Evolutionary conservation across 2,329 filamentous ascomycete species (phyloP), one percentile per base, ranked within the genome.

Genomic region (Diaporthe eres): DNA sequence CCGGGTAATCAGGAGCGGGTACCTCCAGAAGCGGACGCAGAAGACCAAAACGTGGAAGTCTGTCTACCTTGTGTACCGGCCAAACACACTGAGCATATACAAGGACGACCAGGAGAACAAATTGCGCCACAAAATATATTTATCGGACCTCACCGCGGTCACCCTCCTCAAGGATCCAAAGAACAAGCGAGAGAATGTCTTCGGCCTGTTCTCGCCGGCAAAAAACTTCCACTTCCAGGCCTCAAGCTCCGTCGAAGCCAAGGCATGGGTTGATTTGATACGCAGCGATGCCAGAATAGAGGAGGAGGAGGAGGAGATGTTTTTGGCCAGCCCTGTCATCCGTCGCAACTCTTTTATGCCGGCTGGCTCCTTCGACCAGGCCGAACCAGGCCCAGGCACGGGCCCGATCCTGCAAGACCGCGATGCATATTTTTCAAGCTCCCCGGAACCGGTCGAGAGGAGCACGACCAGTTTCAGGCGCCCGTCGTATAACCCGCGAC

Each of bases 11-110:
- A 98, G 98, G 86, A 92, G 93, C 75, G 96, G 96, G 76, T 94
- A 93, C 79, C 92, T 98, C 53, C 90, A 94, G 82, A 98, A 98
- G 85, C 92, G 96, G 79, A 97, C 95, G 25, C 94, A 96, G 80
- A 98, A 96, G 87, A 98, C 96, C 76, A 98, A 97, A 92, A 92
- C 94, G 77, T 99, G 97, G 97, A 98, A 98, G 86, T 88, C 93
- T 8, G 92, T 96, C 77, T 97, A 94, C 85, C 88, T 98, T 57
- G 97, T 99, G 55, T 90, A 99, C 61, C 93, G 97, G 77, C 96
- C 96, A 0, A 97, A 97, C 80, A 91, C 94, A 28, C 90, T 99
- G 47, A 98, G 94, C 71, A 93, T 98, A 77, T 99, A 99, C 89
- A 97, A 96, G 85, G 94, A 96, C 82, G 92, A 94, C 80, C 94